phyloP scores from a whole-genome alignment of 1,284 basidiomycete species.

The Taiwanofungus camphoratus region DNA sequence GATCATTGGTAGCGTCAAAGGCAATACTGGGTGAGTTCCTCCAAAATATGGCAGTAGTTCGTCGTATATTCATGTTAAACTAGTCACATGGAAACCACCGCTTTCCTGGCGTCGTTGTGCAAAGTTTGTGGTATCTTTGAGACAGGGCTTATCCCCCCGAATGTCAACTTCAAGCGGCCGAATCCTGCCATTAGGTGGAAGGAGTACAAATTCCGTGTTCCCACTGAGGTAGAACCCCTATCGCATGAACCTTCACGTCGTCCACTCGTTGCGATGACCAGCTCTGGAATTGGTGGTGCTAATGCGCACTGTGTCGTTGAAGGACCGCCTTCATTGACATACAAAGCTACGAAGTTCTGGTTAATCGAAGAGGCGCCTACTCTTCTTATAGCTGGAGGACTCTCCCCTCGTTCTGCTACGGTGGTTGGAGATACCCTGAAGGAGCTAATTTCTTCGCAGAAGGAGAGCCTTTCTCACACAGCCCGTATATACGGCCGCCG shows the following conservation, averaged over 20 bases:
- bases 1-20: constrained; percentile 39
- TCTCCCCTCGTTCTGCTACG: constrained; percentile 27
- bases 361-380: constrained; percentile 12
- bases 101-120: constrained; percentile 38
- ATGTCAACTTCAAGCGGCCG: constrained; percentile 29
- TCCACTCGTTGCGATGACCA: constrained; percentile 32
- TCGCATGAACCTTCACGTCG: constrained; percentile 1
- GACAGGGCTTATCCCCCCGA: constrained; percentile 33
- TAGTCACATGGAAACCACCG: constrained; percentile 36
- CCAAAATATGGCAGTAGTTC: not conserved
- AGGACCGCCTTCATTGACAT: constrained; percentile 20
- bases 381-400: constrained; percentile 32
- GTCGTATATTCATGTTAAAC: not conserved
- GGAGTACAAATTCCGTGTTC: constrained; percentile 24
- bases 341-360: not conserved
- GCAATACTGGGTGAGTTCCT: constrained; percentile 36
- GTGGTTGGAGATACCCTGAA: constrained; percentile 4
- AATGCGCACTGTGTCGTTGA: constrained; percentile 37
- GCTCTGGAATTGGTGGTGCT: constrained; percentile 39
- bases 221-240: constrained; percentile 19
- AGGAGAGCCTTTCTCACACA: constrained; percentile 5
- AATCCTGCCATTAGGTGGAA: constrained; percentile 38
- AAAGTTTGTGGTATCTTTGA: constrained; percentile 38
- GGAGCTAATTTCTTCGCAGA: not conserved
- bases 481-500: constrained; percentile 22